Base-by-base conservation (phyloP, 1,139 yeast species). In the Hansenula lynferdii region DNA sequence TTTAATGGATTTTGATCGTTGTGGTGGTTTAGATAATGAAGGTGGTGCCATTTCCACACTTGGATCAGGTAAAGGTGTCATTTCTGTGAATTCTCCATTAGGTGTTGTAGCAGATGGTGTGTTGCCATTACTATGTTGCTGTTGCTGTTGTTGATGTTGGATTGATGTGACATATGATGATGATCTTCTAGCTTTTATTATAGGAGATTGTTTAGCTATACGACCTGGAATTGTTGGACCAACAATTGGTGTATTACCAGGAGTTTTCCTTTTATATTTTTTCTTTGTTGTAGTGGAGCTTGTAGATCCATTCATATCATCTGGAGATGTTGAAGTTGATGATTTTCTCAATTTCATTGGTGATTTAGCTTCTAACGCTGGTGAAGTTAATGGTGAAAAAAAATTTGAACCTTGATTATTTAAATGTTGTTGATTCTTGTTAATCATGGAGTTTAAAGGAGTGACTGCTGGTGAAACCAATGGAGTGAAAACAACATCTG, bases 381-480 rank as follows among this genome's bases (percentile, higher is more conserved):
- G 89, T 1, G 86, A 79, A 3, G 86, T 77, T 44, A 81, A 54
- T 1, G 76, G 77, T 24, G 72, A 65, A 50, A 73, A 70, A 57
- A 55, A 35, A 51, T 56, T 33, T 57, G 43, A 28, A 15, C 42
- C 39, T 16, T 28, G 22, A 28, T 34, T 28, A 8, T 23, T 16
- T 9, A 28, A 39, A 16, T 44, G 9, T 12, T 15, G 6, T n/a
- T 21, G 6, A 18, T 15, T 31, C 20, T 45, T 42, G 15, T 45
- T 42, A 33, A 56, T 54, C 41, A 61, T 45, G 1, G 60, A 39
- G 15, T 80, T 87, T 49, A 75, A 54, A 0, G 90, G 89, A 2
- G 85, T 77, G 19, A 75, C 80, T 4, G 84, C 83, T 0, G 95
- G 95, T 3, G 89, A 80, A 11, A 83, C 75, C 38, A 85, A 65